Evolutionary conservation across 768 basidiomycete genomes (phyloP), one percentile per base, ranked within the genome.

Genomic region (Lactarius pseudohatsudake): DNA sequence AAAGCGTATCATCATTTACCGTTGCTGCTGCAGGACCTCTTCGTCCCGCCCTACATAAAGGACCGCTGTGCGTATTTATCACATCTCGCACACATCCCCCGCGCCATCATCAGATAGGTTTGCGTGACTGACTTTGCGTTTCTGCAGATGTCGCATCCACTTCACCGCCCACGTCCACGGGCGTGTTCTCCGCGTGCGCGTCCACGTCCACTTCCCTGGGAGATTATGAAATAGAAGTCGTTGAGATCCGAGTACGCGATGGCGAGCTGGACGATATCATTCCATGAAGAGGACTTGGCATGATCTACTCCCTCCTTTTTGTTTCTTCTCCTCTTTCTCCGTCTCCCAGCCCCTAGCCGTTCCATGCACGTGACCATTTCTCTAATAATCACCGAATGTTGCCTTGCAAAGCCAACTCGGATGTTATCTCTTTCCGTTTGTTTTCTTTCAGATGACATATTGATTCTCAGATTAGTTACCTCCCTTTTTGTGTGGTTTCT

Each of bases 1-100:
- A 26, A 26, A 26, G 26, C 22, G 4, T 53, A 53, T 28, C n/a
- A 67, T n/a, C 45, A 50, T 59, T 15, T 36, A 26, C 65, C 34
- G 60, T 47, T 20, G 15, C 55, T 7, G 28, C 30, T 28, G 15
- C 61, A 93, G 91, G 92, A 94, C 70, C 81, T 94, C 22, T 94
- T 94, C 71, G 87, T 94, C 18, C 92, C 92, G 22, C 89, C 92
- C 5, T 94, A 93, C 72, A 91, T 92, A 79, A 93, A 94, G 76
- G 92, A 94, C 74, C 80, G 92, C 84, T 94, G 92, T 93, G 76
- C 77, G 91, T 85, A 57, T 69, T 54, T 69, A 69, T 13, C 11
- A 22, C 13, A 50, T 50, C 47, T 50, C 66, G 67, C 60, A 62
- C 57, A 40, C 71, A 62, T 55, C 53, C 64, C 43, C 67, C 69